Evolutionary conservation across 2,329 filamentous ascomycete genomes (phyloP), one percentile per base, ranked within the genome.

Genomic region (Aspergillus quadrilineatus): DNA sequence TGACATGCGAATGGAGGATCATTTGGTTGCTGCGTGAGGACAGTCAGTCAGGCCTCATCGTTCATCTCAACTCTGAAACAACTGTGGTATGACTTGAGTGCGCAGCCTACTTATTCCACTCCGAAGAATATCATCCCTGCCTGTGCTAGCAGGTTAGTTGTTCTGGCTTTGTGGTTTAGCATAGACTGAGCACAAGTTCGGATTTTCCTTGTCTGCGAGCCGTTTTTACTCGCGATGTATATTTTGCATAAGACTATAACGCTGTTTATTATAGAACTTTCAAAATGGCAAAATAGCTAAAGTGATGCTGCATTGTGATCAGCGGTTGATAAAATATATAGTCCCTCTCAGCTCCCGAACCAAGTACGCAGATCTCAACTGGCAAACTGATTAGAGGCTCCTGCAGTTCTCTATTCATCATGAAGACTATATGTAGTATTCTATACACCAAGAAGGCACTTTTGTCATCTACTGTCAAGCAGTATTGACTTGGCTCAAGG

Each of bases 151-250:
- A 29, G 32, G 26, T 41, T 14, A n/a, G 15, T 29, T 29, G 6
- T 53, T 29, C 32, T 30, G 26, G 26, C 30, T n/a, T 34, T 36
- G 52, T 9, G 14, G 14, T 32, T 47, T 54, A 34, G 52, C 45
- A 54, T 54, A 54, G 36, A 48, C 36, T 43, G 36, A 34, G 45
- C 36, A 53, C 30, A 37, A 7, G 7, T 53, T 41, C 44, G 17
- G 42, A 42, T 32, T 22, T 46, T 8, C 5, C n/a, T 17, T 39
- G 17, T 47, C 28, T 14, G 34, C 52, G 37, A 48, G 52, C 32
- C 22, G 41, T 43, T 29, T 53, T 15, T 17, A 41, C 15, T 30
- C 22, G n/a, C 45, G 28, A 47, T 53, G 36, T 53, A 47, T 53
- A 44, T 41, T 22, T 4, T 22, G 22, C 22, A 22, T 22, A 22